Evolutionary conservation across 345 rosid genomes (phyloP).

Genomic region (Citrus hindsii): DNA sequence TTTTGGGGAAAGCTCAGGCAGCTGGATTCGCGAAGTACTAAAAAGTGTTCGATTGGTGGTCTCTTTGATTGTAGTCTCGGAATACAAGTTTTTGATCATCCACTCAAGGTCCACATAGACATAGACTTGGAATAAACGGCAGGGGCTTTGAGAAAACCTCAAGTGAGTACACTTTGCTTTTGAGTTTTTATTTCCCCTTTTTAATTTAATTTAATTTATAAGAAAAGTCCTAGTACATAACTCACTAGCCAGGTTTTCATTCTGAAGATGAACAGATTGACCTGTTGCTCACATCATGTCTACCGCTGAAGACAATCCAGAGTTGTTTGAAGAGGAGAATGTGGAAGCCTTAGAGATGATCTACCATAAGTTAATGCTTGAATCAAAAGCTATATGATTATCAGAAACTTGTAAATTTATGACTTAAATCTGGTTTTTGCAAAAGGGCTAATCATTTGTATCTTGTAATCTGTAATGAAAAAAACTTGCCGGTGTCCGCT

Average conservation of each 20-base stretch:
- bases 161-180: slow-evolving; percentile 11
- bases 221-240: neutral
- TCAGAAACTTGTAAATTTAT: neutral
- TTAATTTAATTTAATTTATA: neutral
- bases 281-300: neutral
- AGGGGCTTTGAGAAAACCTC: slow-evolving; percentile 3
- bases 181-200: neutral
- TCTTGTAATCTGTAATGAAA: neutral
- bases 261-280: neutral
- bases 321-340: neutral
- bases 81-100: neutral
- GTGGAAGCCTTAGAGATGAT: neutral
- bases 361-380: neutral
- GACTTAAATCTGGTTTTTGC: neutral
- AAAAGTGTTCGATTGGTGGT: neutral
- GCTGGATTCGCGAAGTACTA: slow-evolving; percentile 63
- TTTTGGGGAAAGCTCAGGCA: slow-evolving; percentile 67
- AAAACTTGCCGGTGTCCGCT: neutral
- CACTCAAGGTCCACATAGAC: neutral
- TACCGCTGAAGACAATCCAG: neutral
- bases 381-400: neutral
- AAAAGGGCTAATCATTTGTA: neutral
- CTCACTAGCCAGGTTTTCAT: neutral
- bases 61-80: neutral
- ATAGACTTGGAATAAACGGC: slow-evolving; percentile 1